Evolutionary conservation across 2,329 filamentous ascomycete genomes (phyloP).

Genomic region (Cryphonectria japonica): DNA sequence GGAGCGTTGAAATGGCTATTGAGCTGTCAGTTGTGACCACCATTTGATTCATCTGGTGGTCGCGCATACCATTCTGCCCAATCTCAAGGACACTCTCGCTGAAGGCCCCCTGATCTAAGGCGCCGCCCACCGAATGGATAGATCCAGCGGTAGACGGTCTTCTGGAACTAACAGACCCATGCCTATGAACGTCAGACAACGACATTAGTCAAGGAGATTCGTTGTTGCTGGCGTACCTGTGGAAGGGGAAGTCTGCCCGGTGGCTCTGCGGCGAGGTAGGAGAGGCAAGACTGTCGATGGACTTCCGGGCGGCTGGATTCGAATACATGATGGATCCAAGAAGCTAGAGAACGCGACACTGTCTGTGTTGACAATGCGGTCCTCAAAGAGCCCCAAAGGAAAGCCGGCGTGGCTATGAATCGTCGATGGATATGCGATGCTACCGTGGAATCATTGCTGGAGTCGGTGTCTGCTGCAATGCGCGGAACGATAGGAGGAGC

Average conservation of each 20-base stretch:
- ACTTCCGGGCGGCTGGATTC: slow-evolving; percentile 62
- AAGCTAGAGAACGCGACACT: slow-evolving; percentile 15
- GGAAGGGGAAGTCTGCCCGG: slow-evolving; percentile 62
- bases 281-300: slow-evolving; percentile 66
- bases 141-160: slow-evolving; percentile 88
- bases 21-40: slow-evolving; percentile 23
- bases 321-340: slow-evolving; percentile 58
- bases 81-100: slow-evolving; percentile 66
- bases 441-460: slow-evolving; percentile 57
- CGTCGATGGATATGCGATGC: slow-evolving; percentile 31
- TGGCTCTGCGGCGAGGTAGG: slow-evolving; percentile 51
- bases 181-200: slow-evolving; percentile 15
- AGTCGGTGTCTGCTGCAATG: slow-evolving; percentile 21
- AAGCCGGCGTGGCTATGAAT: slow-evolving; percentile 23
- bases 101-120: slow-evolving; percentile 67
- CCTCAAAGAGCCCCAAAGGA: slow-evolving; percentile 18
- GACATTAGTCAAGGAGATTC: not conserved
- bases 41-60: not conserved
- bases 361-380: slow-evolving; percentile 16
- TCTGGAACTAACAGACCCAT: slow-evolving; percentile 44
- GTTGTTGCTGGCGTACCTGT: slow-evolving; percentile 50
- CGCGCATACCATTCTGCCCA: slow-evolving; percentile 75
- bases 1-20: slow-evolving; percentile 86
- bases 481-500: slow-evolving; percentile 13
- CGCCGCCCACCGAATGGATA: slow-evolving; percentile 83